phyloP scores from a whole-genome alignment of 2,329 filamentous ascomycete genomes.

The Trichoderma semiorbis region DNA sequence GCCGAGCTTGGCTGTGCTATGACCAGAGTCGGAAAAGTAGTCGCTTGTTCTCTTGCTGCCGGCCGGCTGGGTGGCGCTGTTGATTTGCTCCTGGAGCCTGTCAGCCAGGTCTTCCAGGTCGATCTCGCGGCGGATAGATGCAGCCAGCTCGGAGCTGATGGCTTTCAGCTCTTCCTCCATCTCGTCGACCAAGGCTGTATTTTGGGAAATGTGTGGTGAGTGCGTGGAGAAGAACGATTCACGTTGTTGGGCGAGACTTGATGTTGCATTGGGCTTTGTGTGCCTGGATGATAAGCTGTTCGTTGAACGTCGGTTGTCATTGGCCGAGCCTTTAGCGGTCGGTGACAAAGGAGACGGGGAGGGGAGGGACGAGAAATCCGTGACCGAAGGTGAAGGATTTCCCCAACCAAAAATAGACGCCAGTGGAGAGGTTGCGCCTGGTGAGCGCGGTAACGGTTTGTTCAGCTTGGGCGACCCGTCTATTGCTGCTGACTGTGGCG shows the following conservation, averaged over 20 bases:
- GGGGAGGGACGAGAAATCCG: conserved; percentile 52
- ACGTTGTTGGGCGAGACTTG: conserved; percentile 46
- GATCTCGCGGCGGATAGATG: conserved; percentile 92
- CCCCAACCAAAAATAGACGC: conserved; percentile 54
- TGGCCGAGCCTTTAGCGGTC: conserved; percentile 33
- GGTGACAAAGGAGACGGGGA: conserved; percentile 53
- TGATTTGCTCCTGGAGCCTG: conserved; percentile 71
- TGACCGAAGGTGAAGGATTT: conserved; percentile 43
- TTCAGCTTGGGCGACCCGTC: conserved; percentile 42
- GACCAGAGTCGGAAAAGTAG: conserved; percentile 95
- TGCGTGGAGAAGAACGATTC: conserved; percentile 53
- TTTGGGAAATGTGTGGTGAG: conserved; percentile 34
- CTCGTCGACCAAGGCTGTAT: conserved; percentile 65
- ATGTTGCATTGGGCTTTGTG: conserved; percentile 40
- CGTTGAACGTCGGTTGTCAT: conserved; percentile 31
- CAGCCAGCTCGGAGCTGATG: conserved; percentile 87
- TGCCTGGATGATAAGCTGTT: conserved; percentile 32
- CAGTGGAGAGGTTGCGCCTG: conserved; percentile 46
- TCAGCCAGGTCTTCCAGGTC: conserved; percentile 94
- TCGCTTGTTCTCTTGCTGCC: conserved; percentile 83
- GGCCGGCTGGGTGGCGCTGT: conserved; percentile 50
- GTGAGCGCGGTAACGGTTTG: conserved; percentile 55
- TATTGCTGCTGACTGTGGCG: conserved; percentile 29
- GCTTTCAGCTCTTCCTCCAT: conserved; percentile 93
- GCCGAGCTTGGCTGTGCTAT: conserved; percentile 76